phyloP scores from a whole-genome alignment of 129 eudicot genomes.

The Scalesia atractyloides region DNA sequence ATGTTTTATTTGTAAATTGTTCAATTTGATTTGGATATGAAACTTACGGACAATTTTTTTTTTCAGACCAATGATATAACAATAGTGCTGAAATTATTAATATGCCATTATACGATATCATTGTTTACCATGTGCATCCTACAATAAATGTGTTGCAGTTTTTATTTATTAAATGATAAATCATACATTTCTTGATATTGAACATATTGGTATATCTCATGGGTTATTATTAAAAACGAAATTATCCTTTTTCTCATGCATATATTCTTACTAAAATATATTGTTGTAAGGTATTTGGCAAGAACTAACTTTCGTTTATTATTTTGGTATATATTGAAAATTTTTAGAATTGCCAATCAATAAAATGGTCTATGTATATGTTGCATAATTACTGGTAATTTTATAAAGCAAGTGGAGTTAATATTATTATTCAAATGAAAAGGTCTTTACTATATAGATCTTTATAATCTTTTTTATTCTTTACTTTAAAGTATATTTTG shows the following conservation, averaged over 20 bases:
- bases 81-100: background rate
- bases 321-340: background rate
- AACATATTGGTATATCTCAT: too few species aligned
- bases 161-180: background rate
- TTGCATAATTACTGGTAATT: constrained; percentile 9
- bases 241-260: background rate
- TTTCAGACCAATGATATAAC: background rate
- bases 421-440: constrained; percentile 35
- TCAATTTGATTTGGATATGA: too few species aligned
- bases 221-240: too few species aligned
- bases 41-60: too few species aligned
- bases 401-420: constrained; percentile 40
- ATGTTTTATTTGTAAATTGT: too few species aligned
- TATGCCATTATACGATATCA: background rate
- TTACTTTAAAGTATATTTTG: constrained; percentile 32
- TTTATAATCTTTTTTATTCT: constrained; percentile 37
- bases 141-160: background rate
- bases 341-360: background rate
- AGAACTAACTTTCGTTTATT: background rate
- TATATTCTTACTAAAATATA: background rate
- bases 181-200: background rate
- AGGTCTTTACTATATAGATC: constrained; percentile 28
- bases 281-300: background rate
- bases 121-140: background rate
- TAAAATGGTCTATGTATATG: background rate